Conservation (phyloP, 2,329 filamentous ascomycete species). For the Fusarium acutatum region DNA sequence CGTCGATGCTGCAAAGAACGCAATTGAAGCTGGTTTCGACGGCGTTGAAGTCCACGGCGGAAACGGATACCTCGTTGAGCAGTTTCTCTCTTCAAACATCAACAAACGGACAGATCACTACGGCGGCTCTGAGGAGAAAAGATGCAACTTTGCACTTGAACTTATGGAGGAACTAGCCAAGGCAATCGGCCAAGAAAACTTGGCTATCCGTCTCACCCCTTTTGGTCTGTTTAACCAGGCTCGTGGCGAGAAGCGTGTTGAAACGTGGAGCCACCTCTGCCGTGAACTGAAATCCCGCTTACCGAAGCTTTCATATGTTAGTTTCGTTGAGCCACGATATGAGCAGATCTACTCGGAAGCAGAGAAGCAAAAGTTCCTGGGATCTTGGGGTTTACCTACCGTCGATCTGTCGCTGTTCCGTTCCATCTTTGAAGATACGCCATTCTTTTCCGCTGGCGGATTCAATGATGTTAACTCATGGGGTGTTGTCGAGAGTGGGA, state of each 20-base stretch:
- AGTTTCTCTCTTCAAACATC: slow-evolving; percentile 49
- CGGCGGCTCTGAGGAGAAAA: slow-evolving; percentile 45
- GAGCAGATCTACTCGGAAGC: slow-evolving; percentile 60
- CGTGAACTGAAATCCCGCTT: slow-evolving; percentile 55
- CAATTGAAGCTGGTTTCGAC: slow-evolving; percentile 63
- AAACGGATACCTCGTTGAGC: slow-evolving; percentile 52
- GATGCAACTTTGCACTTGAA: slow-evolving; percentile 62
- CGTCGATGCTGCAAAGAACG: slow-evolving; percentile 48
- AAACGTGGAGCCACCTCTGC: slow-evolving; percentile 62
- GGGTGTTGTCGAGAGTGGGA: slow-evolving; percentile 53
- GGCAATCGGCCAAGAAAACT: slow-evolving; percentile 54
- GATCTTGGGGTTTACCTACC: slow-evolving; percentile 55
- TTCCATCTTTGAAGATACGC: slow-evolving; percentile 59
- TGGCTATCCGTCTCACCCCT: slow-evolving; percentile 56
- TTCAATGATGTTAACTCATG: slow-evolving; percentile 61
- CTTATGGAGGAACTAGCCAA: slow-evolving; percentile 57
- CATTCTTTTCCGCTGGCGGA: slow-evolving; percentile 65
- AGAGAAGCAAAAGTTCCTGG: slow-evolving; percentile 59
- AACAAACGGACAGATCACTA: slow-evolving; percentile 50
- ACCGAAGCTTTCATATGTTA: slow-evolving; percentile 60
- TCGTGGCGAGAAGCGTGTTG: slow-evolving; percentile 58
- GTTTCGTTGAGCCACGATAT: slow-evolving; percentile 64
- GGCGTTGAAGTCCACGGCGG: slow-evolving; percentile 53
- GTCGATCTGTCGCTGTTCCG: slow-evolving; percentile 59
- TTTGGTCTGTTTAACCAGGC: slow-evolving; percentile 63